A percentile compares a stretch with the other conserved stretches of the same genome.
These are phyloP conservation scores for Ogataea ramenticola DNA, from an alignment of 805 yeast genomes.

Conservation along the genomic window DNA sequence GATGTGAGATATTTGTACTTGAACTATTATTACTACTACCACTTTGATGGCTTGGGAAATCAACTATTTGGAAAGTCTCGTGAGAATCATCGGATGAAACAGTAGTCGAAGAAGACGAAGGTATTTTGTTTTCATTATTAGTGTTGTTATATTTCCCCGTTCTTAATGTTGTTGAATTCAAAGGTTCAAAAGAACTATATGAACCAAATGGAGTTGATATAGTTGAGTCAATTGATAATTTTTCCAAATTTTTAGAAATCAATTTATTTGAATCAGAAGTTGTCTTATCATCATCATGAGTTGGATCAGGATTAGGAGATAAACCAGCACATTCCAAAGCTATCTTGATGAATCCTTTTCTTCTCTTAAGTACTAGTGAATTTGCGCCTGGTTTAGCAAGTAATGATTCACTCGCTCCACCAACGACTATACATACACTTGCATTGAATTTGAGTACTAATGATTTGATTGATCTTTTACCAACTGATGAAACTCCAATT, in stretches of 20 bases:
- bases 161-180: neutral
- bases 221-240: neutral
- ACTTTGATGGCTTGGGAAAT: conserved; percentile 19
- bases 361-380: conserved; percentile 63
- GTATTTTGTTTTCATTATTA: neutral
- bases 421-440: conserved; percentile 85
- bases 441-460: conserved; percentile 50
- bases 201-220: neutral
- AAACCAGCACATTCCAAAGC: conserved; percentile 47
- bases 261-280: neutral
- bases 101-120: neutral
- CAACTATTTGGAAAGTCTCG: neutral
- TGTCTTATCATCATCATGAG: neutral
- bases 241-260: neutral
- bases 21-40: conserved; percentile 1
- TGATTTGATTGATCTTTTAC: conserved; percentile 60
- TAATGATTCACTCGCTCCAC: conserved; percentile 91
- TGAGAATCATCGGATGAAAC: neutral
- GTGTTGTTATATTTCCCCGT: no score
- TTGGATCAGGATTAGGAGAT: neutral
- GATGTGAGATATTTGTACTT: conserved; percentile 1
- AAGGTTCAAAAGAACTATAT: neutral
- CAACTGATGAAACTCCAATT: conserved; percentile 80
- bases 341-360: conserved; percentile 84
- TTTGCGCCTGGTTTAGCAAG: conserved; percentile 55